Evolutionary conservation across 768 basidiomycete species (phyloP).

Genomic region (Jaapia argillacea): DNA sequence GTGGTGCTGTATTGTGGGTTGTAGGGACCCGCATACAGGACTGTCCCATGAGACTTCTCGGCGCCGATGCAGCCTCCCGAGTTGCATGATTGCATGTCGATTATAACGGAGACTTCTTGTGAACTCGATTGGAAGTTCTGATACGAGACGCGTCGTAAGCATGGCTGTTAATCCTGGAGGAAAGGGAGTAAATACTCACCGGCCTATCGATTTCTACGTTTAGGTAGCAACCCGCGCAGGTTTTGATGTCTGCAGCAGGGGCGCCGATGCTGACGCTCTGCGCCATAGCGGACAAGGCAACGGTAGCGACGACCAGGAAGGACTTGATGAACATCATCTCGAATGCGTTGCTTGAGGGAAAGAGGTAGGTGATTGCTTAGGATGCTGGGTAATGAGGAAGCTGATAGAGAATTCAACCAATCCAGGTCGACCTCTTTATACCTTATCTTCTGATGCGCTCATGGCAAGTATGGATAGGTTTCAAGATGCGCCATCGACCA

Average conservation of each 20-base stretch:
- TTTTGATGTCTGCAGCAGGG: slow-evolving; percentile 12
- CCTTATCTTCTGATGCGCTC: too few species aligned
- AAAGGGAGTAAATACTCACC: too few species aligned
- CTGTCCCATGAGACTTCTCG: not conserved
- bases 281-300: slow-evolving; percentile 13
- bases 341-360: too few species aligned
- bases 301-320: slow-evolving; percentile 11
- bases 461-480: too few species aligned
- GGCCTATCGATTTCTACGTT: slow-evolving; percentile 25
- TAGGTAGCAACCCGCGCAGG: slow-evolving; percentile 17
- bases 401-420: too few species aligned
- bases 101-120: slow-evolving; percentile 23
- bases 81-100: too few species aligned
- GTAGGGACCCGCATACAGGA: not conserved
- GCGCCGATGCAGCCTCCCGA: slow-evolving; percentile 13
- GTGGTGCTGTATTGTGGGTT: not conserved
- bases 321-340: too few species aligned
- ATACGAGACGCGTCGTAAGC: not conserved
- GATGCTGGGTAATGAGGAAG: too few species aligned
- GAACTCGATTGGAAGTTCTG: slow-evolving; percentile 21
- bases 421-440: too few species aligned
- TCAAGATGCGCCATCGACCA: too few species aligned
- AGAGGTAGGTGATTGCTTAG: too few species aligned
- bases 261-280: slow-evolving; percentile 23
- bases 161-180: too few species aligned